A percentile compares a stretch with the other conserved stretches of the same genome.
phyloP scores from a whole-genome alignment of 2,329 filamentous ascomycete species.

The Diaporthe amygdali region DNA sequence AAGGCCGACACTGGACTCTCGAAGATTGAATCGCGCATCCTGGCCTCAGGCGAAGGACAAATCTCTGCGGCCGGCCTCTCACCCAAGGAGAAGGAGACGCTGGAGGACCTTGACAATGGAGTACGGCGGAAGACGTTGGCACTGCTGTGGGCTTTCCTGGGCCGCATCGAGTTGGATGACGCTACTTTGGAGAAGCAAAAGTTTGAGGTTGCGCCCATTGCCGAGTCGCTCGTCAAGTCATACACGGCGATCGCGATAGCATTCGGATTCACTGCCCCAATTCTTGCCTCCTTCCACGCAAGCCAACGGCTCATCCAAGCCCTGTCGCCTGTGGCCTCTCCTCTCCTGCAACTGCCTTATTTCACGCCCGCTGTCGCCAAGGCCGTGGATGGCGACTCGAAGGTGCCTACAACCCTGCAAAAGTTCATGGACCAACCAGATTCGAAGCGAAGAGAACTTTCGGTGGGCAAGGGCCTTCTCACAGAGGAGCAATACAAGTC shows the following conservation, averaged over 20 bases:
- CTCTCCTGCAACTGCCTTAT: constrained; percentile 89
- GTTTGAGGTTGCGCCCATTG: constrained; percentile 86
- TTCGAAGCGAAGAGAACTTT: constrained; percentile 71
- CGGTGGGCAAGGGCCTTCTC: constrained; percentile 73
- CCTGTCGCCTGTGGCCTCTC: constrained; percentile 79
- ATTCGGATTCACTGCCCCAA: constrained; percentile 81
- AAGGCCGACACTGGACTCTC: constrained; percentile 81
- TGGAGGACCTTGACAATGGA: constrained; percentile 82
- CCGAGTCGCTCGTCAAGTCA: constrained; percentile 82
- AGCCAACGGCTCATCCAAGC: constrained; percentile 92
- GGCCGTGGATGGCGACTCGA: constrained; percentile 76
- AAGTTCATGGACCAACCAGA: constrained; percentile 88
- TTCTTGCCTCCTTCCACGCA: constrained; percentile 80
- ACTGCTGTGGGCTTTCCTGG: constrained; percentile 93
- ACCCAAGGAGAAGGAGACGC: constrained; percentile 74
- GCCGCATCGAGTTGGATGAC: constrained; percentile 85
- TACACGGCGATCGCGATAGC: constrained; percentile 88
- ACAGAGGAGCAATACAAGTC: constrained; percentile 77
- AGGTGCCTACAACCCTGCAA: constrained; percentile 79
- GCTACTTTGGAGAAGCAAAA: constrained; percentile 81
- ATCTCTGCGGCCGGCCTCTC: constrained; percentile 65
- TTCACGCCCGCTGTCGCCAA: constrained; percentile 73
- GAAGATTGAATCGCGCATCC: constrained; percentile 82
- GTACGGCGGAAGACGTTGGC: constrained; percentile 85
- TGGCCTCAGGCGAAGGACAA: constrained; percentile 62